phyloP scores from a whole-genome alignment of 208 protist species.

The Trypanosoma theileri region DNA sequence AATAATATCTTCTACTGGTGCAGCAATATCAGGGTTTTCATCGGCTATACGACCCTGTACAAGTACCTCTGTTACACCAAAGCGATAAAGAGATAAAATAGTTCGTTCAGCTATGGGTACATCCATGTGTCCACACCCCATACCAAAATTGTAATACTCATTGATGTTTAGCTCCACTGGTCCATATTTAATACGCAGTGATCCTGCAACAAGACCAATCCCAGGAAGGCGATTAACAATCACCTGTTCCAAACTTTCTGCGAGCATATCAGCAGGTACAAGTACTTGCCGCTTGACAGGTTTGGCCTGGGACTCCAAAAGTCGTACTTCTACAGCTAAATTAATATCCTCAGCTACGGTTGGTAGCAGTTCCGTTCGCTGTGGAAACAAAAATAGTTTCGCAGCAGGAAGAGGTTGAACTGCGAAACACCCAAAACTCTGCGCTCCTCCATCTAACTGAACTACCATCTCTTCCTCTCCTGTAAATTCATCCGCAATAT shows the following conservation, averaged over 20 bases:
- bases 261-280: constrained; percentile 78
- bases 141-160: constrained; percentile 85
- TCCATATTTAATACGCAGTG: constrained; percentile 81
- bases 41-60: constrained; percentile 73
- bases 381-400: constrained; percentile 74
- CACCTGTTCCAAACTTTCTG: constrained; percentile 64
- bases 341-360: constrained; percentile 68
- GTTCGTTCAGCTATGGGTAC: constrained; percentile 82
- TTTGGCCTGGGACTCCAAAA: constrained; percentile 54
- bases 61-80: constrained; percentile 80
- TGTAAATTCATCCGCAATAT: constrained; percentile 87
- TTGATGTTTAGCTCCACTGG: constrained; percentile 86
- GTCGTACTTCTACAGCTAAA: constrained; percentile 67
- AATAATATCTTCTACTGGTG: constrained; percentile 60
- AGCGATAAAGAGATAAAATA: constrained; percentile 78
- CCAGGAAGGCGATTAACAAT: constrained; percentile 63
- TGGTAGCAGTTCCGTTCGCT: constrained; percentile 57
- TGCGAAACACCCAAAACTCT: constrained; percentile 83
- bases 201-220: constrained; percentile 70
- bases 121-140: constrained; percentile 71
- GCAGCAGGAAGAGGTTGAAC: constrained; percentile 71
- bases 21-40: constrained; percentile 32
- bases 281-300: constrained; percentile 60
- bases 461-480: constrained; percentile 86
- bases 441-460: constrained; percentile 55